phyloP scores from a whole-genome alignment of 768 basidiomycete species.

The Cystobasidium tubakii region DNA sequence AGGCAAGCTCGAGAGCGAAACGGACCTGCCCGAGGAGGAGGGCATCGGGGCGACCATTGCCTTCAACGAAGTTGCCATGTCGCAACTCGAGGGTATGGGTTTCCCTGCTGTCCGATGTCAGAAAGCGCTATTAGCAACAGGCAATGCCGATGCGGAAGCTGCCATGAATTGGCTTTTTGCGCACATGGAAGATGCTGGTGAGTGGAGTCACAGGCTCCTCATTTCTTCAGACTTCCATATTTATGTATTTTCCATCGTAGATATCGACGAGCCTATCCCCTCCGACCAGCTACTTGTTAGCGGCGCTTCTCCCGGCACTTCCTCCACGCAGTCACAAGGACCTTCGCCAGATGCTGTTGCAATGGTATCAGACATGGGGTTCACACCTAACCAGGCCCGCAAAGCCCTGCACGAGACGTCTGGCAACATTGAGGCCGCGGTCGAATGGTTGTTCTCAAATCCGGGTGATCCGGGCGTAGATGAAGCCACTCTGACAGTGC shows the following conservation, averaged over 20 bases:
- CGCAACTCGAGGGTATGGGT: conserved; percentile 78
- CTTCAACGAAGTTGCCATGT: conserved; percentile 70
- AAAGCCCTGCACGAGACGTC: conserved; percentile 83
- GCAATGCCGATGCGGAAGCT: conserved; percentile 61
- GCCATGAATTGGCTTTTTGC: conserved; percentile 95
- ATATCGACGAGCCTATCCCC: conserved; percentile 71
- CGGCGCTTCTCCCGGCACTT: conserved; percentile 45
- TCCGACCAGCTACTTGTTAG: conserved; percentile 34
- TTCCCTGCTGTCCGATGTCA: conserved; percentile 80
- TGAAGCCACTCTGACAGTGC: conserved; percentile 45
- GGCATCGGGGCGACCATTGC: conserved; percentile 47
- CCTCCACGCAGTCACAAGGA: conserved; percentile 52
- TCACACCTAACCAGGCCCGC: conserved; percentile 69
- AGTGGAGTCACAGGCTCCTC: conserved; percentile 34
- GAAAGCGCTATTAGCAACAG: conserved; percentile 83
- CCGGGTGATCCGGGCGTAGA: conserved; percentile 74
- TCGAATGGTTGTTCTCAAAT: conserved; percentile 94
- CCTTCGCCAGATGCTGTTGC: conserved; percentile 65
- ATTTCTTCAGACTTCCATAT: conserved; percentile 39
- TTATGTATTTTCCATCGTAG: conserved; percentile 55
- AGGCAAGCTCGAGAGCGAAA: conserved; percentile 67
- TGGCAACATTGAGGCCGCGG: conserved; percentile 72
- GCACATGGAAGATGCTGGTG: conserved; percentile 92
- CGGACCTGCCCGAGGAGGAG: conserved; percentile 60
- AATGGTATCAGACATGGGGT: conserved; percentile 86